Evolutionary conservation across 2,329 filamentous ascomycete genomes (phyloP).

Genomic region (Cladophialophora yegresii): DNA sequence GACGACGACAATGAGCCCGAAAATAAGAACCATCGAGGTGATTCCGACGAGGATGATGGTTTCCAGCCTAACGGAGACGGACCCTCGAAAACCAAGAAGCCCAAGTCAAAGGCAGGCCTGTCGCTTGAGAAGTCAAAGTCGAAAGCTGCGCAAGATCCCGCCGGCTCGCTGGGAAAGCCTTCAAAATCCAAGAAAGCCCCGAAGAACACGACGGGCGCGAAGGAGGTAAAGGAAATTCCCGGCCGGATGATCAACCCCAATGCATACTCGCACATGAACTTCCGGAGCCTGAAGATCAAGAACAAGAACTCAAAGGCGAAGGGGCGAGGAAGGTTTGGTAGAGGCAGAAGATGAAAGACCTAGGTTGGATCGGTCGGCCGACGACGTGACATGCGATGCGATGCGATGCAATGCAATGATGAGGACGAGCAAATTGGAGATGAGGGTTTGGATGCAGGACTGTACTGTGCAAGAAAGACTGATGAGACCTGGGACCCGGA

Average conservation of each 20-base stretch:
- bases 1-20: conserved; percentile 18
- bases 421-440: background rate
- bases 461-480: too few species aligned
- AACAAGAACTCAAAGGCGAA: conserved; percentile 42
- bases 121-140: background rate
- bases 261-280: conserved; percentile 50
- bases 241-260: conserved; percentile 47
- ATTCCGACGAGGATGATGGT: conserved; percentile 14
- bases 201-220: background rate
- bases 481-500: background rate
- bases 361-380: background rate
- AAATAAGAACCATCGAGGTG: background rate
- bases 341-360: conserved; percentile 16
- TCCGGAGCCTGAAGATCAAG: conserved; percentile 51
- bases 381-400: background rate
- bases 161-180: conserved; percentile 9
- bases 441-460: background rate
- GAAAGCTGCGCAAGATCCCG: background rate
- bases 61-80: conserved; percentile 6
- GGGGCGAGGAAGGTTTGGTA: conserved; percentile 44
- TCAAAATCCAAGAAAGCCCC: conserved; percentile 12
- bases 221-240: conserved; percentile 28
- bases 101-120: background rate
- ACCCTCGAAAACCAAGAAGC: conserved; percentile 7
- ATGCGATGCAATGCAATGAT: background rate